Evolutionary conservation across 2,329 filamentous ascomycete genomes (phyloP), one percentile per base, ranked within the genome.

Genomic region (Talaromyces verruculosus): DNA sequence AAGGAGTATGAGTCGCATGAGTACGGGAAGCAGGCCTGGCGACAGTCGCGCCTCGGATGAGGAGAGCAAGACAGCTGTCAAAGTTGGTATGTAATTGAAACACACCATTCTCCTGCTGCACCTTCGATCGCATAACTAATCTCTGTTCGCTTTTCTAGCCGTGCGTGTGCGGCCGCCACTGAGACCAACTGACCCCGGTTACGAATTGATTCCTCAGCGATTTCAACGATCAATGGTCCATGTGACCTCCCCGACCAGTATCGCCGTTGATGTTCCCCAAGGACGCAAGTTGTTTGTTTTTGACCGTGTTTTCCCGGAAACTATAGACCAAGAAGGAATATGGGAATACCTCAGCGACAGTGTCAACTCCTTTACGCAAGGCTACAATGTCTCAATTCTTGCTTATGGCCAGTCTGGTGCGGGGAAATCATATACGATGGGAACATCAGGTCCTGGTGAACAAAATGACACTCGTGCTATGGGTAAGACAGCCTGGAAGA

Each of bases 381-480:
- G 95, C 64, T 99, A 98, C 85, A 99, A 99, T 87, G 95, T 99
- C 66, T 99, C 95, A 3, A 88, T 99, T 60, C 83, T 99, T 72
- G 95, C 95, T 58, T 99, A 99, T 74, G 95, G 95, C 70, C 95
- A 99, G 82, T 99, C 95, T 33, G 95, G 95, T 65, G 93, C 95
- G 11, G 95, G 95, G 72, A 99, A 99, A 81, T 98, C 94, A 2
- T 98, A 96, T 76, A 99, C 95, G 0, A 99, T 99, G 95, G 95
- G 95, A 65, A 99, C 95, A 0, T 93, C 94, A 0, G 93, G 93
- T 4, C 92, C 93, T 1, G 79, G 79, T 25, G 93, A 97, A 73
- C 90, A 96, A 74, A 84, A 82, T 30, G 85, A 94, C 72, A 70
- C 84, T 35, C 85, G 89, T 7, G 79, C 87, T 35, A 95, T 94